A percentile compares a stretch with the other conserved stretches of the same genome.
phyloP scores from a whole-genome alignment of 257 asterid genomes.

The Avicennia marina region DNA sequence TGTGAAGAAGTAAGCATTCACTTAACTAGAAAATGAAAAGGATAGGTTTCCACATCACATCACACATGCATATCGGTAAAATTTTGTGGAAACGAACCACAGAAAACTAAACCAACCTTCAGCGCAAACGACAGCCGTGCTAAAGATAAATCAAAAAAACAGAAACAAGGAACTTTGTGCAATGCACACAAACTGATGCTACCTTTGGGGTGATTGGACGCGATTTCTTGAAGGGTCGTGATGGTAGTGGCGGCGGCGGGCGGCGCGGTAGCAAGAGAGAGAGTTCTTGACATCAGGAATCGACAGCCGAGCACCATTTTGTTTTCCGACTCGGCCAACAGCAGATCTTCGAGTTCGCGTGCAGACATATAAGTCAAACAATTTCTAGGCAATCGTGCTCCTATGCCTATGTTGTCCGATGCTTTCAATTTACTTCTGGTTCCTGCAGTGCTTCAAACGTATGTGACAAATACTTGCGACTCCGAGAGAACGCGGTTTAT shows the following conservation, averaged over 20 bases:
- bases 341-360: no score
- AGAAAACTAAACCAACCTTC: neutral
- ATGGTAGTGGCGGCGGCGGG: constrained; percentile 25
- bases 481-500: no score
- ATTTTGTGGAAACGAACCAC: neutral
- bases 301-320: constrained; percentile 38
- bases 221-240: constrained; percentile 64
- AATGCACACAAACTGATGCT: neutral
- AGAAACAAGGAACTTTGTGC: neutral
- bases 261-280: constrained; percentile 40
- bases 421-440: no score
- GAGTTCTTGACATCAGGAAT: constrained; percentile 38
- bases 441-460: no score
- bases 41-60: neutral
- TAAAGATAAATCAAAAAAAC: neutral
- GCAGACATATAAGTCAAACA: no score
- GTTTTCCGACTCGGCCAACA: no score
- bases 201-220: constrained; percentile 60
- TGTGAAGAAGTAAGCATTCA: neutral
- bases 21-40: no score
- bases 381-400: no score
- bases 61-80: neutral
- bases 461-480: no score
- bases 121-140: neutral
- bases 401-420: no score